Evolutionary conservation across 1,284 basidiomycete species (phyloP), one percentile per base, ranked within the genome.

Genomic region (Trichosporon sp.): DNA sequence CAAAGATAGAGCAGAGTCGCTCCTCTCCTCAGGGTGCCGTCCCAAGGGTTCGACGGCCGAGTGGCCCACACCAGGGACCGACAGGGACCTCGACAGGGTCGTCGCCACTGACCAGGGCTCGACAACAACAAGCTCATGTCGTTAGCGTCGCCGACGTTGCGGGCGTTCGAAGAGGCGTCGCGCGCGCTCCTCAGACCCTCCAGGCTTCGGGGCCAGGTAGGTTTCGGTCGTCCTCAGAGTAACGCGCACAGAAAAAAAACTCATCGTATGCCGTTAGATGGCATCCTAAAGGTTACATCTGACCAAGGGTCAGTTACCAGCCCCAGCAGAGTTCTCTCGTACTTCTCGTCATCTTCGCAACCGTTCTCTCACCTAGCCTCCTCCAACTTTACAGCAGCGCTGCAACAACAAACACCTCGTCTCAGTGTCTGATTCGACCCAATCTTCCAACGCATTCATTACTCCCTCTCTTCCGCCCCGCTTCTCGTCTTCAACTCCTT

Each of bases 301-400:
- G 59, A 35, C 32, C 59, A 63, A 63, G 32, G 32, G 59, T n/a
- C 59, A n/a, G 59, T 35, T 32, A 63, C 59, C 59, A 63, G 59
- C 59, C 59, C 59, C 59, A 63, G 59, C 32, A 54, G 10, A 32
- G 59, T 37, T 35, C 16, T 63, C 59, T 63, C 59, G 59, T 63
- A 63, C 59, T 35, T 63, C 59, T 63, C 59, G 59, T 63, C 59
- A 63, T 63, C 59, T 35, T 63, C 59, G 16, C 59, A 54, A 54
- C 51, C 51, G 51, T 54, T 54, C 51, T 54, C 51, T 54, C 51
- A 54, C 51, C 51, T 54, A 26, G 51, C 6, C 51, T 19, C 51
- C 10, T 54, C 19, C 51, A 54, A 54, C 51, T 54, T 54, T 26
- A 21, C 51, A 54, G 51, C 51, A 54, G 48, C 51, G 51, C 51